Evolutionary conservation across 345 rosid species (phyloP).

Genomic region (Citrus unshiu): DNA sequence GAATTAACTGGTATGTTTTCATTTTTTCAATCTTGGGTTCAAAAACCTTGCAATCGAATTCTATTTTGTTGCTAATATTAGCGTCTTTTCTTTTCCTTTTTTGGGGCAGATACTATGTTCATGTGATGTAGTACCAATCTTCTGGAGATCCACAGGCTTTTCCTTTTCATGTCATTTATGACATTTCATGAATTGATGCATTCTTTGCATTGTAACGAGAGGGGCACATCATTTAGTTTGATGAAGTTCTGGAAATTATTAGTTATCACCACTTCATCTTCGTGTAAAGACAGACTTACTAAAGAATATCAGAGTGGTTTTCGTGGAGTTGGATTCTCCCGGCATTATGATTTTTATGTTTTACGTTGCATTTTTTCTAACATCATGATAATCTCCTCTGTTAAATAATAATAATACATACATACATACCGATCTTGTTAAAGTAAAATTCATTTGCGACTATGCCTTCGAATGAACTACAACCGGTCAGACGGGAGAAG

Average conservation of each 20-base stretch:
- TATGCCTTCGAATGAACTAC: not conserved
- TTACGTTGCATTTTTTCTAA: not conserved
- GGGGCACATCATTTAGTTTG: not conserved
- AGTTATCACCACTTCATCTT: not conserved
- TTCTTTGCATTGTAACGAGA: not conserved
- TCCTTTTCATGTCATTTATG: not conserved
- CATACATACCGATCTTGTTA: too few species aligned
- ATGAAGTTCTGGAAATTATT: not conserved
- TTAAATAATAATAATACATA: not conserved
- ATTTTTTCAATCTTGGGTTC: not conserved
- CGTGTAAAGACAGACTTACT: not conserved
- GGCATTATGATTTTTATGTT: not conserved
- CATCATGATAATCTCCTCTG: not conserved
- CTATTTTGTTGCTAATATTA: not conserved
- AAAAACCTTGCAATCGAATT: not conserved
- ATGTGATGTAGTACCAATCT: not conserved
- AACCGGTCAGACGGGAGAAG: not conserved
- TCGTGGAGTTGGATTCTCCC: not conserved
- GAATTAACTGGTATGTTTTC: constrained; percentile 2
- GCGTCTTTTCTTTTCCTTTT: not conserved
- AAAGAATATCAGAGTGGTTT: not conserved
- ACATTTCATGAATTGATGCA: not conserved
- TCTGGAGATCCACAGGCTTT: not conserved
- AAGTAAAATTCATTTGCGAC: too few species aligned
- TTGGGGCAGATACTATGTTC: constrained; percentile 18